Percentiles rank a stretch among this genome's conserved stretches.
These are phyloP conservation scores for Coemansia sp. DNA, from an alignment of 192 early-diverging fungal genomes.

Conservation along the genomic window DNA sequence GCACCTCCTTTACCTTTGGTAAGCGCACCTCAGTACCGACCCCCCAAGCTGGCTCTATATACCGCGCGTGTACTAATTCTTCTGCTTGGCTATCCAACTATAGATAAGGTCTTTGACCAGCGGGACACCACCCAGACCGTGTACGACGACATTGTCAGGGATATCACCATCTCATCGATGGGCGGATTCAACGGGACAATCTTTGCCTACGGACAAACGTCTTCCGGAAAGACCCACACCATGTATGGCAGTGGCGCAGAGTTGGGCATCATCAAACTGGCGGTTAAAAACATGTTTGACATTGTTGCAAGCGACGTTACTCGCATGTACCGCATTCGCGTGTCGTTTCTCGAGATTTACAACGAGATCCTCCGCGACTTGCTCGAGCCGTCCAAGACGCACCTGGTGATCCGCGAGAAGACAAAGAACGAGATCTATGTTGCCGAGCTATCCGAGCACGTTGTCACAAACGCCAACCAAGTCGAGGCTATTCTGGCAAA, in stretches of 20 bases:
- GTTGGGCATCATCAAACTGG: slow-evolving; percentile 70
- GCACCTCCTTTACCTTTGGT: slow-evolving; percentile 59
- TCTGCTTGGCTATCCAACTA: not conserved
- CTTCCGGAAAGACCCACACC: slow-evolving; percentile 88
- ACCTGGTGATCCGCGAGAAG: slow-evolving; percentile 90
- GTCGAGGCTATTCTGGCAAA: slow-evolving; percentile 76
- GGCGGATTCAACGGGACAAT: slow-evolving; percentile 96
- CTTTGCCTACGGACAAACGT: slow-evolving; percentile 98
- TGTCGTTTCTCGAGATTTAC: slow-evolving; percentile 99
- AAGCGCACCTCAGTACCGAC: no score
- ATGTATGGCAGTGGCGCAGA: slow-evolving; percentile 69
- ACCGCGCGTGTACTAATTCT: not conserved
- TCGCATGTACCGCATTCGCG: slow-evolving; percentile 88
- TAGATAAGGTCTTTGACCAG: slow-evolving; percentile 60
- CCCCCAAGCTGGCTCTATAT: no score
- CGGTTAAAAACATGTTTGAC: slow-evolving; percentile 68
- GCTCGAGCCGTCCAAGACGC: slow-evolving; percentile 76
- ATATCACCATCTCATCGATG: slow-evolving; percentile 73
- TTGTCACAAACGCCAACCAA: slow-evolving; percentile 60
- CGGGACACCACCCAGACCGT: slow-evolving; percentile 41
- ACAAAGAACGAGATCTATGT: slow-evolving; percentile 67
- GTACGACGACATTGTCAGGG: slow-evolving; percentile 57
- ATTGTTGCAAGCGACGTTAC: slow-evolving; percentile 48
- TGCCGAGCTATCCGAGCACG: slow-evolving; percentile 65
- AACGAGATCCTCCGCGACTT: slow-evolving; percentile 94